Evolutionary conservation across 2,329 filamentous ascomycete species (phyloP).

Genomic region (Orbilia javanica): DNA sequence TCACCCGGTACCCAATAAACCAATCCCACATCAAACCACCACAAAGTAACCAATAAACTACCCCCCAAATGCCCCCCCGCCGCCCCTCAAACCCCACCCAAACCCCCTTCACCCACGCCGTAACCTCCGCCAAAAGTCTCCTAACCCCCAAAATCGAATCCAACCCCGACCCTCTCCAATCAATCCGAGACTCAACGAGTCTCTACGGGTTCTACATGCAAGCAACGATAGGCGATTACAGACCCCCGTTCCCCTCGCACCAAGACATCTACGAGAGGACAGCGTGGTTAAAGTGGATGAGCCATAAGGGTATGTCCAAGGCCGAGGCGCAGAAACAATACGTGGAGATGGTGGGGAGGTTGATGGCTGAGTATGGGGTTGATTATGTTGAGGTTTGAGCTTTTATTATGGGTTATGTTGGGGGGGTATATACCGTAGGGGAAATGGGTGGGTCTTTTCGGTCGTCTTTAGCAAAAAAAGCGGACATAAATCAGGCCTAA

Average conservation of each 20-base stretch:
- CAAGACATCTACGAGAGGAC: background rate
- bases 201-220: slow-evolving; percentile 1
- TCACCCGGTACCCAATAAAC: background rate
- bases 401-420: background rate
- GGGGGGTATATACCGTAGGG: background rate
- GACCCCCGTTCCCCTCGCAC: background rate
- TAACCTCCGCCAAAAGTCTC: background rate
- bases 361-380: background rate
- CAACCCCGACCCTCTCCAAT: slow-evolving; percentile 7
- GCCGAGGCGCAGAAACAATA: background rate
- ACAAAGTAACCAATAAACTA: background rate
- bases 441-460: no score
- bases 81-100: background rate
- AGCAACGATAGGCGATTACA: background rate
- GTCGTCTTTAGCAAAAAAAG: no score
- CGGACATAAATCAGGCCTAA: no score
- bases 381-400: background rate
- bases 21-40: background rate
- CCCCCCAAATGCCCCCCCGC: background rate
- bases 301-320: slow-evolving; percentile 1
- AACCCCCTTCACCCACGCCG: background rate
- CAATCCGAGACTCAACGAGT: slow-evolving; percentile 7
- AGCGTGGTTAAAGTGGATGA: slow-evolving; percentile 7
- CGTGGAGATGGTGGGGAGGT: slow-evolving; percentile 7
- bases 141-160: background rate